Evolutionary conservation across 352 stramenopile genomes (phyloP).

Genomic region (Phytophthora citricola): DNA sequence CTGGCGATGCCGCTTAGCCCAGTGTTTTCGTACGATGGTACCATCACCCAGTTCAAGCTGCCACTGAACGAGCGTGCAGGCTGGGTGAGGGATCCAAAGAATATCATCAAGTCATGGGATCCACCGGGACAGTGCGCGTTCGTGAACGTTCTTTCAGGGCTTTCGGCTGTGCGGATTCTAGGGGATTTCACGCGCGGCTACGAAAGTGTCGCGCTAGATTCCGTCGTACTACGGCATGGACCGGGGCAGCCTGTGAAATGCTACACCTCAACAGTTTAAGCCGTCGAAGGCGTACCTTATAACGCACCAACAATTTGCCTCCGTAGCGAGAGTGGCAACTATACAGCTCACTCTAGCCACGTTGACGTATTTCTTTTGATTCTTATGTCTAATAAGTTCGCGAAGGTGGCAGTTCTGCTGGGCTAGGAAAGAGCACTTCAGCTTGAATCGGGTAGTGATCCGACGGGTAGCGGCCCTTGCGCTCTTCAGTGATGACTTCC

Average conservation of each 20-base stretch:
- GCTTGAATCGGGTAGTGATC: constrained; percentile 90
- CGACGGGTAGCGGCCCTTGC: constrained; percentile 82
- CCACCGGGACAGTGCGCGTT: constrained; percentile 86
- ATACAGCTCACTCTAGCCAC: constrained; percentile 20
- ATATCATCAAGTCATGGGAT: constrained; percentile 81
- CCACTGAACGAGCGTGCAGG: constrained; percentile 81
- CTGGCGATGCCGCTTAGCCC: constrained; percentile 85
- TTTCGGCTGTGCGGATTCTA: constrained; percentile 87
- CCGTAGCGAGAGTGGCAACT: background rate
- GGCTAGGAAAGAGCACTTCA: constrained; percentile 78
- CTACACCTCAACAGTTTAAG: constrained; percentile 35
- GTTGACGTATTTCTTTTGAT: constrained; percentile 30
- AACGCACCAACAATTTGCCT: constrained; percentile 33
- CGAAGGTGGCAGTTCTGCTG: constrained; percentile 59
- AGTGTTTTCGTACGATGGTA: constrained; percentile 84
- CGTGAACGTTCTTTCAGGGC: constrained; percentile 85
- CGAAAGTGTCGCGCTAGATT: constrained; percentile 91
- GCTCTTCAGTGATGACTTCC: constrained; percentile 85
- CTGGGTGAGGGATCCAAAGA: constrained; percentile 93
- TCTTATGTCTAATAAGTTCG: constrained; percentile 24
- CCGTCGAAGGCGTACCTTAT: constrained; percentile 2
- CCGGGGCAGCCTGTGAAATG: constrained; percentile 43
- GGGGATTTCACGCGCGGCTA: constrained; percentile 92
- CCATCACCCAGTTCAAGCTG: constrained; percentile 83
- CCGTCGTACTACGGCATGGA: constrained; percentile 73